Base-by-base conservation (phyloP, 768 basidiomycete genomes). In the Calocybe cyanea region DNA sequence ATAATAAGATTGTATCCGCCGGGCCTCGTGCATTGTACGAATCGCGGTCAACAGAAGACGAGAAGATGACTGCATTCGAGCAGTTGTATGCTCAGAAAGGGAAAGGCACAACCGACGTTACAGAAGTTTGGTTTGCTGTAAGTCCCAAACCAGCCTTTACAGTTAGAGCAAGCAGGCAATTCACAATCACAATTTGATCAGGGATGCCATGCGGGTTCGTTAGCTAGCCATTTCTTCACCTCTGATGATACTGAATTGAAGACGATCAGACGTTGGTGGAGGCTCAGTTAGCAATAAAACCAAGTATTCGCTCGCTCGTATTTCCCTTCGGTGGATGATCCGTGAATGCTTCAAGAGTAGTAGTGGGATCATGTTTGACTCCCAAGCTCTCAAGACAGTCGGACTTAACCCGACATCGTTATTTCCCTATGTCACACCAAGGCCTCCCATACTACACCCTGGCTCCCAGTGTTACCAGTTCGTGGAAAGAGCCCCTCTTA, bases 81-180 rank as follows among this genome's bases (percentile, higher is more conserved):
- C 49, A 53, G 15, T 57, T 60, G 35, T 67, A 66, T 41, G 62
- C 68, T 5, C 52, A 52, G 38, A 49, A 58, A 33, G 38, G 47
- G 7, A 45, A 43, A 15, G 30, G 39, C 28, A 38, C 17, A 3
- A 73, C 70, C 0, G 64, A 76, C 51, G 63, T 83, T n/a, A 68
- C 76, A 43, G 82, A 86, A 55, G 83, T 86, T 1, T 85, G 83
- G 82, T 85, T 85, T 57, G 65, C 80, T 0, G 81, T 68, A 56
- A 7, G 68, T 65, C 31, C 10, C n/a, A n/a, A n/a, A n/a, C n/a
- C n/a, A n/a, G n/a, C n/a, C n/a, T n/a, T n/a, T n/a, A n/a, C n/a
- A n/a, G n/a, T n/a, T n/a, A n/a, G n/a, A n/a, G n/a, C n/a, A n/a
- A n/a, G n/a, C n/a, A n/a, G n/a, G n/a, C n/a, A n/a, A n/a, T n/a